phyloP scores from a whole-genome alignment of 345 rosid species.

The Hibiscus trionum region DNA sequence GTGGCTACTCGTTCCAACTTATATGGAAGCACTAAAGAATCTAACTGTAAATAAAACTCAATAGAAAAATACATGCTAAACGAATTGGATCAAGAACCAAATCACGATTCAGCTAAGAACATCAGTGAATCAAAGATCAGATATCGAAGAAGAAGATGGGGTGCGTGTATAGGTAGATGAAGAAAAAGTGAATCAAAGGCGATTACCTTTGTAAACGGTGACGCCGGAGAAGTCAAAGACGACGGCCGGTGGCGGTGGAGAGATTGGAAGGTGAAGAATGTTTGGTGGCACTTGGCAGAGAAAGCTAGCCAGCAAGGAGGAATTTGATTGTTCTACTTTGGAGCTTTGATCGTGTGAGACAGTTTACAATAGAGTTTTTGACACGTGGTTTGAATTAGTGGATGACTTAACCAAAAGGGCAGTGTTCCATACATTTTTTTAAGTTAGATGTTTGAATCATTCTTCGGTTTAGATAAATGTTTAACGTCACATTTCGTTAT shows the following conservation, averaged over 20 bases:
- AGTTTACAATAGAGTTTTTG: no score
- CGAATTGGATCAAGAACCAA: background rate
- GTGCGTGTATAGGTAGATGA: background rate
- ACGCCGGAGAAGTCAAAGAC: background rate
- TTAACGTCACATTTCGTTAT: no score
- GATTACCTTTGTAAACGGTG: background rate
- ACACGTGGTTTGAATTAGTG: no score
- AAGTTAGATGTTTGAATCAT: no score
- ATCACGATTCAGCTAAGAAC: background rate
- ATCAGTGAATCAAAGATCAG: background rate
- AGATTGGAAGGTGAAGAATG: background rate
- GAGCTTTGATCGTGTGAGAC: background rate
- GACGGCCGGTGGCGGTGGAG: background rate
- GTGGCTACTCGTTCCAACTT: background rate
- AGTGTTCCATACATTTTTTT: no score
- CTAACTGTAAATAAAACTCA: background rate
- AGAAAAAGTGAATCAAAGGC: background rate
- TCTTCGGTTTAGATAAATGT: no score
- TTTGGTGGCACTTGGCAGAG: constrained; percentile 7
- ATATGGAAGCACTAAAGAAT: background rate
- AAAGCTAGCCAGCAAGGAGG: background rate
- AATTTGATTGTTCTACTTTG: background rate
- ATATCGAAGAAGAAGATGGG: background rate
- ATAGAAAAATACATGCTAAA: background rate
- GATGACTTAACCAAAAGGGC: no score